Evolutionary conservation across 163 green algal species (phyloP).

Genomic region (Chloroidium sp.): DNA sequence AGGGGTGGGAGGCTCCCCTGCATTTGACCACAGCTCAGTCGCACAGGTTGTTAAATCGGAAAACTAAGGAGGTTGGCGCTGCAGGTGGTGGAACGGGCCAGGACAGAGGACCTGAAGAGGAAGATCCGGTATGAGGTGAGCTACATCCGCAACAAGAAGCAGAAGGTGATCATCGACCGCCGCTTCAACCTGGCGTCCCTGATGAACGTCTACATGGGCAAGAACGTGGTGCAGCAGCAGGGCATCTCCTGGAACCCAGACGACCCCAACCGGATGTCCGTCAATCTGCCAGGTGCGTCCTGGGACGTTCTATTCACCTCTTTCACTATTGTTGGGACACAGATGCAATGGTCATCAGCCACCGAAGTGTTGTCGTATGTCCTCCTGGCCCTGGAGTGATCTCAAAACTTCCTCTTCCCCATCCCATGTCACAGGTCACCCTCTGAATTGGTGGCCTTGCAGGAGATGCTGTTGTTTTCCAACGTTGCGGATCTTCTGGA

Average conservation of each 20-base stretch:
- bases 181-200: conserved; percentile 62
- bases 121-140: conserved; percentile 31
- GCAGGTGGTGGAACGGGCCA: conserved; percentile 42
- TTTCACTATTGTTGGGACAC: too few species aligned
- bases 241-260: conserved; percentile 54
- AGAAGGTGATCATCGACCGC: conserved; percentile 50
- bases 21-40: too few species aligned
- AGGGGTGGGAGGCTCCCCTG: too few species aligned
- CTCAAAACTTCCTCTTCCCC: too few species aligned
- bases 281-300: conserved; percentile 48
- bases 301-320: background rate
- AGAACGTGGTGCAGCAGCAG: conserved; percentile 2
- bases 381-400: too few species aligned
- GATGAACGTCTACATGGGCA: conserved; percentile 48
- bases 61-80: background rate
- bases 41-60: too few species aligned
- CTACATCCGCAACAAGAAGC: conserved; percentile 39
- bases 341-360: too few species aligned
- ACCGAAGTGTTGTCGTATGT: too few species aligned
- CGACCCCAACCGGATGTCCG: conserved; percentile 54
- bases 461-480: too few species aligned
- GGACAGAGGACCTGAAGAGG: conserved; percentile 42
- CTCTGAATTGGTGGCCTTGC: too few species aligned
- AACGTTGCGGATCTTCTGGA: too few species aligned
- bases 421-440: too few species aligned